phyloP scores from a whole-genome alignment of 306 rosid species.

The Pterocarpus santalinus region DNA sequence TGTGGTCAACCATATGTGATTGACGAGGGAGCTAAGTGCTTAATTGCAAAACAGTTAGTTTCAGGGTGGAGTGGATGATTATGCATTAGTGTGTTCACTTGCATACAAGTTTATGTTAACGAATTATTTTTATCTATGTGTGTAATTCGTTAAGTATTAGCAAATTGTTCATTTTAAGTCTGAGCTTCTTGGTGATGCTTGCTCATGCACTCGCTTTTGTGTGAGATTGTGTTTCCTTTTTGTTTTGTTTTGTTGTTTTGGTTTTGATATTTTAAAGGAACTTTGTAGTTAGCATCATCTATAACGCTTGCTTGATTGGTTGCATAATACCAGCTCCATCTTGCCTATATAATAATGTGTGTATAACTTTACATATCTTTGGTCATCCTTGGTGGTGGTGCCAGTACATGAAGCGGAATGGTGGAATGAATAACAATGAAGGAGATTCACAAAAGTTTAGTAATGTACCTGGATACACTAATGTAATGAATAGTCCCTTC shows the following conservation, averaged over 20 bases:
- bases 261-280: slow-evolving; percentile 10
- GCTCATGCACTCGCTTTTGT: not conserved
- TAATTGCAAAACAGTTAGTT: not conserved
- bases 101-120: not conserved
- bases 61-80: not conserved
- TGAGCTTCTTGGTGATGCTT: slow-evolving; percentile 10
- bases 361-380: not conserved
- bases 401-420: slow-evolving; percentile 79
- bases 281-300: not conserved
- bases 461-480: slow-evolving; percentile 64
- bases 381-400: slow-evolving; percentile 43
- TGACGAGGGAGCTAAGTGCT: not conserved
- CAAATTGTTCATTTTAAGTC: not conserved
- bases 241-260: not conserved
- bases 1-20: not conserved
- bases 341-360: slow-evolving; percentile 5
- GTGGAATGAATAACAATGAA: slow-evolving; percentile 54
- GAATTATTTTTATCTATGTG: too few relatives aligned
- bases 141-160: not conserved
- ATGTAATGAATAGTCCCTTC: slow-evolving; percentile 59
- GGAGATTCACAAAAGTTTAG: slow-evolving; percentile 62
- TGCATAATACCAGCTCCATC: slow-evolving; percentile 25
- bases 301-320: slow-evolving; percentile 37
- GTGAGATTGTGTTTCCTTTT: not conserved
- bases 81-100: not conserved